Conservation (phyloP, 2,329 filamentous ascomycete genomes). For the Sporothrix brunneoviolacea region DNA sequence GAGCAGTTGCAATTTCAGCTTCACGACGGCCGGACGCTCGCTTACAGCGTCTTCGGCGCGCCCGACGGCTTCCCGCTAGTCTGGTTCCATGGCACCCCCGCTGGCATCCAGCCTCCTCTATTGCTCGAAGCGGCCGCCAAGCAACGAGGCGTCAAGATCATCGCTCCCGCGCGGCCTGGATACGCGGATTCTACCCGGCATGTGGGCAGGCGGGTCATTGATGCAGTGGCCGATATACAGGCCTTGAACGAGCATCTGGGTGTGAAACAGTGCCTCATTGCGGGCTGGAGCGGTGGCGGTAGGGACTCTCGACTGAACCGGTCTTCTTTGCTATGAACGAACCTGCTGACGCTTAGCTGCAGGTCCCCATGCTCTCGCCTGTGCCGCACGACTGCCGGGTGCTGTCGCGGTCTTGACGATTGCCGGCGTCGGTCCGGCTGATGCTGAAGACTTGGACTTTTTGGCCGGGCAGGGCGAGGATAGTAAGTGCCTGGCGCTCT, state of each 20-base stretch:
- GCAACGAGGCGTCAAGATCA: neutral
- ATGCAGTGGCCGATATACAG: neutral
- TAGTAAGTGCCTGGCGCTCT: no score
- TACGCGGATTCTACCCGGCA: neutral
- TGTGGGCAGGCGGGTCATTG: neutral
- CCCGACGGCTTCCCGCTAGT: neutral
- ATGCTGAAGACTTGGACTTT: conserved; percentile 1
- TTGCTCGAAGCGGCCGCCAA: neutral
- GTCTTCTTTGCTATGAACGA: no score
- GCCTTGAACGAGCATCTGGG: neutral
- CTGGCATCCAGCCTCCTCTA: neutral
- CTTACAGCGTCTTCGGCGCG: neutral
- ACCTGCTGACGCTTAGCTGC: no score
- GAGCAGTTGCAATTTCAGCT: no score
- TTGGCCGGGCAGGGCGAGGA: conserved; percentile 4
- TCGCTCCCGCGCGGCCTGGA: neutral
- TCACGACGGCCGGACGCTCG: neutral
- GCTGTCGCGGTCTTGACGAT: neutral
- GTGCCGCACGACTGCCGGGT: neutral
- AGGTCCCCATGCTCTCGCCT: neutral
- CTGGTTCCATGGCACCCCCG: conserved; percentile 7
- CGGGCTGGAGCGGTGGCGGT: conserved; percentile 2
- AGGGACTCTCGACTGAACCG: neutral
- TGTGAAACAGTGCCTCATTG: neutral
- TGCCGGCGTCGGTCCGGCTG: conserved; percentile 1